phyloP scores from a whole-genome alignment of 805 yeast genomes.

The Kuraishia hungarica region DNA sequence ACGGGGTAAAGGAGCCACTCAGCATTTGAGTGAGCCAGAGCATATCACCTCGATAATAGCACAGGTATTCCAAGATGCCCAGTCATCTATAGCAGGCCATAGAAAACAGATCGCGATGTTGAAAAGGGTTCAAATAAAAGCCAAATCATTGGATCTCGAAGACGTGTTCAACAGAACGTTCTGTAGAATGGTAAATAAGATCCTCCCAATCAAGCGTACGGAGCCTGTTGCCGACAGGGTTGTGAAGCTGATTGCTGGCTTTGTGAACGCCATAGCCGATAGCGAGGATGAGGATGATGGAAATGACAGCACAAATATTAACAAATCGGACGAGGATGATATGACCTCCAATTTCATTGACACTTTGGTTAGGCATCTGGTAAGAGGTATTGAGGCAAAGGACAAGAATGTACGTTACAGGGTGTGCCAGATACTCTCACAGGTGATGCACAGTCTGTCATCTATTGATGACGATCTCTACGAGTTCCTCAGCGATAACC shows the following conservation, averaged over 20 bases:
- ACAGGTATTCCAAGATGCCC: slow-evolving; percentile 75
- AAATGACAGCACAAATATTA: slow-evolving; percentile 12
- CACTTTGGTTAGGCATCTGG: slow-evolving; percentile 51
- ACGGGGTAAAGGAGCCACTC: not conserved
- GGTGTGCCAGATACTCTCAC: slow-evolving; percentile 67
- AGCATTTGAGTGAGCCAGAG: slow-evolving; percentile 17
- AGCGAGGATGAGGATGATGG: slow-evolving; percentile 22
- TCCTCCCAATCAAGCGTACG: slow-evolving; percentile 59
- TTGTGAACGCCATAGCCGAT: slow-evolving; percentile 39
- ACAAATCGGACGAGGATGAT: slow-evolving; percentile 22
- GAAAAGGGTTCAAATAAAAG: slow-evolving; percentile 46
- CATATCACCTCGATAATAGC: slow-evolving; percentile 43
- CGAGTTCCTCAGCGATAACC: slow-evolving; percentile 48
- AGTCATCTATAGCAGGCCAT: slow-evolving; percentile 65
- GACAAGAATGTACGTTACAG: slow-evolving; percentile 74
- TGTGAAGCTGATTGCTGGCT: slow-evolving; percentile 57
- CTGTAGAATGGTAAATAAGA: slow-evolving; percentile 51
- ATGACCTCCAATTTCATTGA: slow-evolving; percentile 50
- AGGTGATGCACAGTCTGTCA: slow-evolving; percentile 60
- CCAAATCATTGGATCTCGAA: slow-evolving; percentile 42
- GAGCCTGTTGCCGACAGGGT: slow-evolving; percentile 70
- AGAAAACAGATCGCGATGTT: slow-evolving; percentile 61
- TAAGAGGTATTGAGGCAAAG: slow-evolving; percentile 72
- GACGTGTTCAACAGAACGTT: slow-evolving; percentile 55
- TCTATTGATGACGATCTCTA: slow-evolving; percentile 71